Base-by-base conservation (phyloP, 2,329 filamentous ascomycete genomes). In the Talaromyces sp. region DNA sequence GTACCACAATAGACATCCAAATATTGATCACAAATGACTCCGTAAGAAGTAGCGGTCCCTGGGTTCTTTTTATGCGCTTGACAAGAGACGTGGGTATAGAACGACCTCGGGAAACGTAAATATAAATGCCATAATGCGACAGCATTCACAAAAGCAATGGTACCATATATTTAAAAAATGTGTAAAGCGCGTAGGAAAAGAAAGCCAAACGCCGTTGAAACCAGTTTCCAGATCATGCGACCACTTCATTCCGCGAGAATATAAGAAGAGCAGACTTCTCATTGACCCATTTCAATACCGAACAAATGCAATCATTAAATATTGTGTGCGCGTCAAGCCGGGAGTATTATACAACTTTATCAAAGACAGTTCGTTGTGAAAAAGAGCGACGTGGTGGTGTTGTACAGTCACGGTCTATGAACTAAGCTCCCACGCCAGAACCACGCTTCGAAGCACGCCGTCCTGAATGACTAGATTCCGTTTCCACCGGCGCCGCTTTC, bases 401-500 rank as follows among this genome's bases (percentile, higher is more conserved):
- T 52, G 39, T 60, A 60, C 59, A 61, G 14, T 47, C 16, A 61
- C 41, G 13, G 24, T 43, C 14, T 35, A 41, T 10, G 10, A 7
- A 45, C 22, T 43, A 65, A 58, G 65, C 60, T 7, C 65, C 65
- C 37, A 63, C 65, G 4, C 65, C 65, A 41, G 65, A 66, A 31
- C 60, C 62, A n/a, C 65, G 65, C 57, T 66, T 66, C 22, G 65
- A 64, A n/a, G 54, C 31, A 37, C 65, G 65, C 16, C 60, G 62
- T 27, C 65, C 57, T 7, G 65, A 47, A 27, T 56, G 70, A 41
- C 48, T 62, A 39, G 31, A 33, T 65, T 82, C 76, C 70, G 79
- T 76, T 72, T 82, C 75, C 72, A 27, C 27, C 27, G 48, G 14
- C 48, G 9, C 16, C 79, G 77, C 71, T 27, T 78, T 78, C 67